Base-by-base conservation (phyloP, 2,329 filamentous ascomycete genomes). In the Colletotrichum viniferum region DNA sequence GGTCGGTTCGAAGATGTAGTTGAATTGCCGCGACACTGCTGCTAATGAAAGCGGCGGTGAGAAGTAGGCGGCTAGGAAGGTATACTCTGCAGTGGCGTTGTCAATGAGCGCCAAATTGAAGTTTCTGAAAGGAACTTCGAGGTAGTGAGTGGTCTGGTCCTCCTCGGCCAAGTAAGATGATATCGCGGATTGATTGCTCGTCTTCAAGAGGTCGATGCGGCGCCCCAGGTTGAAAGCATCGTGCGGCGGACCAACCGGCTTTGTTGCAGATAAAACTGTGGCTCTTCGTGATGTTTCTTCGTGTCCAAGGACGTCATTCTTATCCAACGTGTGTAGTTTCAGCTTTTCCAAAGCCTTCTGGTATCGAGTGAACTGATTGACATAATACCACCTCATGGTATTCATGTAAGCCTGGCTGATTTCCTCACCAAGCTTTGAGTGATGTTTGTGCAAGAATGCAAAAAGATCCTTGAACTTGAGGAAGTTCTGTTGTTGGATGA, bases 371-470 rank as follows among this genome's bases (percentile, higher is more conserved):
- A 99, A 99, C 83, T 98, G 95, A 78, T 94, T 97, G 69, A 94
- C 86, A 82, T 98, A 98, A 82, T 99, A 99, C 97, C 97, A 99
- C 69, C 96, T 92, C 95, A 99, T 99, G 0, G 97, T 99, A 83
- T 98, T 98, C 86, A 97, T 93, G 81, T 99, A 99, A 5, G 97
- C 97, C 82, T 95, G 94, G 10, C 93, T 93, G 78, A 99, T 98
- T 84, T 99, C 95, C 69, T 96, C 93, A 10, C 95, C 95, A 7
- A 99, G 91, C n/a, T 91, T 89, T 2, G 94, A 88, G 80, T 98
- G 96, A 78, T 96, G 94, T 79, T 91, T 93, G 75, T 95, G 92
- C 36, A 99, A 88, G 81, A 98, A 99, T 7, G 91, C 89, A 84
- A 93, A 99, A 0, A 98, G 87, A 38, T 98, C 96, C 83, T 95